Evolutionary conservation across 2,329 filamentous ascomycete genomes (phyloP).

Genomic region (Microdochium bolleyi): DNA sequence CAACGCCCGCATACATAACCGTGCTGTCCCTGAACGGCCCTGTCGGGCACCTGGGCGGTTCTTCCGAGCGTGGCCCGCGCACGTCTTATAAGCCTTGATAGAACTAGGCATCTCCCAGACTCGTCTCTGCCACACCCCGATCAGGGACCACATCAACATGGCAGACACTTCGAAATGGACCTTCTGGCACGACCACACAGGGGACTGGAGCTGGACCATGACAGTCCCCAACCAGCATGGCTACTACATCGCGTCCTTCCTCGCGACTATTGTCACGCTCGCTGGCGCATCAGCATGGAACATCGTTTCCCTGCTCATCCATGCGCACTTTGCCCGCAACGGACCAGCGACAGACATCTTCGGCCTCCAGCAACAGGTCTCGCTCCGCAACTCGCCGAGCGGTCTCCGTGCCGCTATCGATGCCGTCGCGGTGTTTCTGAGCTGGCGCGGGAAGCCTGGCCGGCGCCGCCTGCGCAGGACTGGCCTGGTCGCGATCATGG

Average conservation of each 20-base stretch:
- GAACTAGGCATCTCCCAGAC: no score
- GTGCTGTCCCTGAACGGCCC: no score
- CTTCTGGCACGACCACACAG: background rate
- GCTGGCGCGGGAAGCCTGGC: background rate
- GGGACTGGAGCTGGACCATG: background rate
- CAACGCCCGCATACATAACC: no score
- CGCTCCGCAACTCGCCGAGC: background rate
- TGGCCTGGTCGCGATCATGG: background rate
- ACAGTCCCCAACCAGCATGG: background rate
- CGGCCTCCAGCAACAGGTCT: background rate
- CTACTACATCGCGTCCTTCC: background rate
- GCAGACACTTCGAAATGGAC: background rate
- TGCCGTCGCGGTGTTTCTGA: background rate
- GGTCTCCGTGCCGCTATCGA: background rate
- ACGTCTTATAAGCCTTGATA: no score
- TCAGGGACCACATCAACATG: background rate
- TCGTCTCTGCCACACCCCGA: no score
- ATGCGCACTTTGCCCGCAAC: background rate
- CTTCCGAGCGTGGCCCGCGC: no score
- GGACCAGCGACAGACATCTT: background rate
- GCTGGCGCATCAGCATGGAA: background rate
- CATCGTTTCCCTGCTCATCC: background rate
- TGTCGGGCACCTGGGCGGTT: no score
- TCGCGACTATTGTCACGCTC: background rate
- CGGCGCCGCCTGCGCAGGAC: background rate